Evolutionary conservation across 2,329 filamentous ascomycete genomes (phyloP), one percentile per base, ranked within the genome.

Genomic region (Alternaria solani): DNA sequence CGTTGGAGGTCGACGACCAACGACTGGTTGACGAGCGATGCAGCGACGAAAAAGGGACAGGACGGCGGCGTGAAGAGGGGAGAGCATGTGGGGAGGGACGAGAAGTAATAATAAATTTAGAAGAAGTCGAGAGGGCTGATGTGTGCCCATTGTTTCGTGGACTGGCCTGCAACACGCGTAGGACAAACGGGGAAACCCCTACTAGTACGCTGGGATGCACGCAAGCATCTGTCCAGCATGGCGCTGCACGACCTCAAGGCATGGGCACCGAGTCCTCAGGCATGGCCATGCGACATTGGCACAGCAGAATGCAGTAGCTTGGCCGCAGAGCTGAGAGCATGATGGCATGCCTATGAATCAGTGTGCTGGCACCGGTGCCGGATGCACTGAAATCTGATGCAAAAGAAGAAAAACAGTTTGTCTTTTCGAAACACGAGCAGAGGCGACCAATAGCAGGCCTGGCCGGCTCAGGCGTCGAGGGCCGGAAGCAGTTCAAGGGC

Each of bases 21-120:
- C 57, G 60, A 61, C 48, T 54, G 58, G 52, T 66, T 56, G 70
- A 62, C 63, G 67, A 72, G 66, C 48, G 68, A 63, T 48, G 67
- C 57, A 62, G 61, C 61, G 62, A 52, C 64, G 66, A 70, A 73
- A 54, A 61, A 70, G 66, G 60, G 68, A 68, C 66, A 61, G 61
- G 63, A 66, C 52, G 63, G 60, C 59, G 62, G 53, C 59, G 65
- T 65, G 58, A 52, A 47, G 44, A 56, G 54, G 60, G 61, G 49
- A 67, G 57, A 68, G 67, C 60, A 60, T 65, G 71, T 70, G 76
- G 73, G 73, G 71, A 69, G 62, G 57, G 66, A 69, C 61, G 63
- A 73, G 62, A 63, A 60, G 59, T 68, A 68, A 70, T 70, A 71
- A 66, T 75, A 74, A 73, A 74, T 73, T 75, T 70, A 70, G 67